A percentile compares a stretch with the other conserved stretches of the same genome.
Evolutionary conservation across 495 filamentous ascomycete genomes (phyloP).

Genomic region (Penicillium nucicola): DNA sequence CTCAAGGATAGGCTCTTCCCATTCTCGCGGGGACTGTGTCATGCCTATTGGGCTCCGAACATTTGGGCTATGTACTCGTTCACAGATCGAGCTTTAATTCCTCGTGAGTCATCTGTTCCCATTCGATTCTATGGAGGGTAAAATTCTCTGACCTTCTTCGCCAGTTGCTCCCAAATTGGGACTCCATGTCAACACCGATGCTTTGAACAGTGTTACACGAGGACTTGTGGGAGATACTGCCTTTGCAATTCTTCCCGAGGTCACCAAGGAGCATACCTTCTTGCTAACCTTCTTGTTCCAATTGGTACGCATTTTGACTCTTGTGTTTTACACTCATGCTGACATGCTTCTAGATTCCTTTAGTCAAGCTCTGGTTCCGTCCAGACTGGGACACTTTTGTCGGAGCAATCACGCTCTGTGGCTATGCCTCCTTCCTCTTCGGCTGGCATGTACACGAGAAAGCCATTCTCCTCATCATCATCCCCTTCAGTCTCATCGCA

Average conservation of each 20-base stretch:
- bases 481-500: constrained; percentile 92
- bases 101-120: constrained; percentile 47
- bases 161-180: constrained; percentile 77
- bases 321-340: background rate
- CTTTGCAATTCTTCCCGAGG: constrained; percentile 87
- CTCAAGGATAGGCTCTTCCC: constrained; percentile 83
- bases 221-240: constrained; percentile 93
- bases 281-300: constrained; percentile 80
- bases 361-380: constrained; percentile 75
- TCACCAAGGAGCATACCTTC: constrained; percentile 78
- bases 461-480: constrained; percentile 88
- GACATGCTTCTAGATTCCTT: constrained; percentile 52
- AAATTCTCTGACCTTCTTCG: constrained; percentile 19
- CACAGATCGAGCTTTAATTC: constrained; percentile 75
- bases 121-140: background rate
- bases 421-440: constrained; percentile 94
- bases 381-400: constrained; percentile 87
- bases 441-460: constrained; percentile 99
- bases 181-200: constrained; percentile 65
- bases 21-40: constrained; percentile 88
- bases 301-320: constrained; percentile 44
- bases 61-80: constrained; percentile 98
- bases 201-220: constrained; percentile 83
- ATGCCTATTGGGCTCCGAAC: constrained; percentile 98
- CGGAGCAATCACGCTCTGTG: constrained; percentile 88